Conservation (phyloP, 768 basidiomycete genomes). For the Leccinellum rugosiceps region DNA sequence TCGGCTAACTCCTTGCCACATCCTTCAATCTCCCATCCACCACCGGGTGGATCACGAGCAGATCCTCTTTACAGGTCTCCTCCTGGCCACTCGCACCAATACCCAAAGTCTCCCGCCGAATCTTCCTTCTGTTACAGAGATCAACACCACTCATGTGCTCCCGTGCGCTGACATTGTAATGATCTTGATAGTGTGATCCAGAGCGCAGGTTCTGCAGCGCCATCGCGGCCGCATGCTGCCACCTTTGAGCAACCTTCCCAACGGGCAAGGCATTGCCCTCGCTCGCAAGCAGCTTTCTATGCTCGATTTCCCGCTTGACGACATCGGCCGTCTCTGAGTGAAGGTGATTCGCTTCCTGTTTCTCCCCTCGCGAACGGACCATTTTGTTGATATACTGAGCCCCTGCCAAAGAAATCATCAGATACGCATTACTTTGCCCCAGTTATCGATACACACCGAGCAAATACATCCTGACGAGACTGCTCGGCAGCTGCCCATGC, state of each 20-base stretch:
- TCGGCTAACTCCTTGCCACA: constrained; percentile 30
- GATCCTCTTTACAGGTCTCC: constrained; percentile 38
- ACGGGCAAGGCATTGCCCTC: constrained; percentile 7
- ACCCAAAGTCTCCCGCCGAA: constrained; percentile 35
- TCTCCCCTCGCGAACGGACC: constrained; percentile 35
- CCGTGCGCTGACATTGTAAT: constrained; percentile 54
- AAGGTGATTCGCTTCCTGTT: constrained; percentile 32
- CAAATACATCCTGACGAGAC: constrained; percentile 78
- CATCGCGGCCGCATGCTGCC: constrained; percentile 45
- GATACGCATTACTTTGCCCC: not conserved
- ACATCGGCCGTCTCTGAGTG: constrained; percentile 43
- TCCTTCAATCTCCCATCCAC: constrained; percentile 69
- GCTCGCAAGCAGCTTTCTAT: constrained; percentile 32
- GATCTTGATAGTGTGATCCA: constrained; percentile 51
- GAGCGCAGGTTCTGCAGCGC: constrained; percentile 47
- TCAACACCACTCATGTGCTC: constrained; percentile 83
- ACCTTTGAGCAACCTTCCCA: constrained; percentile 37
- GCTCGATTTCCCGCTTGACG: constrained; percentile 47
- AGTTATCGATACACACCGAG: constrained; percentile 49
- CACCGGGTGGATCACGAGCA: constrained; percentile 57
- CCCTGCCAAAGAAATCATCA: constrained; percentile 43
- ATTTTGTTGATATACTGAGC: constrained; percentile 71
- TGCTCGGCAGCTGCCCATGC: constrained; percentile 72
- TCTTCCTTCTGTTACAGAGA: constrained; percentile 57
- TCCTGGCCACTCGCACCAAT: constrained; percentile 7